Percentiles rank a stretch among this genome's conserved stretches.
Evolutionary conservation across 441 rosid species (phyloP).

Genomic region (Metrosideros polymorpha): DNA sequence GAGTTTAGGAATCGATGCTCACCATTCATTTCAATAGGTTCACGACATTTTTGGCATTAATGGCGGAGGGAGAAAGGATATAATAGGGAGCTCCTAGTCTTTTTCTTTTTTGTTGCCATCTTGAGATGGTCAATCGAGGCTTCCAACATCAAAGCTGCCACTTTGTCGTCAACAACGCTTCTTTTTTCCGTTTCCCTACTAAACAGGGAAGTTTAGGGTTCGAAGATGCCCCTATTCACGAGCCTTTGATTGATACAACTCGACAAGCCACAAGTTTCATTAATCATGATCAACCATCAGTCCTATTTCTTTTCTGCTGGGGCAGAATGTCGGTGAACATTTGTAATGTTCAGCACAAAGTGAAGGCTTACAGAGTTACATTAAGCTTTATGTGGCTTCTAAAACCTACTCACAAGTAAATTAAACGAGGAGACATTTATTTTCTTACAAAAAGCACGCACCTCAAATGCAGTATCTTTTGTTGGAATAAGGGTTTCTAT

Average conservation of each 20-base stretch:
- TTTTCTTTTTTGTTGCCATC: not conserved
- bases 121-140: not conserved
- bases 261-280: not conserved
- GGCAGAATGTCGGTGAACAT: no score
- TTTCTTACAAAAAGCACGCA: not conserved
- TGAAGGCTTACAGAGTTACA: no score
- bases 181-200: not conserved
- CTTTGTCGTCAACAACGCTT: not conserved
- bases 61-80: not conserved
- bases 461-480: not conserved
- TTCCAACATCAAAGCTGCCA: not conserved
- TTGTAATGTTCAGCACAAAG: no score
- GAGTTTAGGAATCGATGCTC: not conserved
- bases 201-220: not conserved
- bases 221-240: not conserved
- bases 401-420: no score
- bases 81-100: not conserved
- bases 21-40: not conserved
- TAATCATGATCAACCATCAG: no score
- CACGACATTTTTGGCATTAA: not conserved
- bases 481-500: not conserved
- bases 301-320: no score
- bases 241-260: not conserved
- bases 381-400: no score
- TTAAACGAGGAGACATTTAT: no score